Evolutionary conservation across 2,329 filamentous ascomycete genomes (phyloP).

Genomic region (Epichloe festucae): DNA sequence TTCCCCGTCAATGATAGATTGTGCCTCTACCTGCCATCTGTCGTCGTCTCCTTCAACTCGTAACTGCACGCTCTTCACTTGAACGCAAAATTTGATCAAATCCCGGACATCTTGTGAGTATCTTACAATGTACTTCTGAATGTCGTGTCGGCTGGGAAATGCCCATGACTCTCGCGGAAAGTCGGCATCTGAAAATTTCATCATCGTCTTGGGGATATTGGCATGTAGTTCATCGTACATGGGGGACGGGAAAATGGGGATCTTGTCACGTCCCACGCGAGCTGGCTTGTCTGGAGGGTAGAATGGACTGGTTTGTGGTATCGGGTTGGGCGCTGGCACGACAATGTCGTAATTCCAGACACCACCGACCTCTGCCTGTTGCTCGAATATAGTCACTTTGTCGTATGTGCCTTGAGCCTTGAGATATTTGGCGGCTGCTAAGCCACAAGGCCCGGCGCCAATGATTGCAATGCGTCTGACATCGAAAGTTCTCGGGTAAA

Average conservation of each 20-base stretch:
- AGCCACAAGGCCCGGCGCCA: constrained; percentile 68
- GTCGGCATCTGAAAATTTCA: constrained; percentile 61
- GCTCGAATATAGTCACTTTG: constrained; percentile 67
- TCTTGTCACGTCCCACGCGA: constrained; percentile 24
- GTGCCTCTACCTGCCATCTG: constrained; percentile 49
- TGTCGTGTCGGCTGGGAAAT: constrained; percentile 59
- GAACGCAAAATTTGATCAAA: constrained; percentile 56
- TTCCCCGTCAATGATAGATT: constrained; percentile 31
- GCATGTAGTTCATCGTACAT: constrained; percentile 75
- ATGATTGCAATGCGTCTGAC: constrained; percentile 61
- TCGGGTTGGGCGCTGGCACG: constrained; percentile 31
- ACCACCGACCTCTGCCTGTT: constrained; percentile 63
- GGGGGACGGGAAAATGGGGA: constrained; percentile 59
- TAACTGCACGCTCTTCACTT: constrained; percentile 47
- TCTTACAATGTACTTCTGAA: constrained; percentile 59
- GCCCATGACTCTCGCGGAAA: constrained; percentile 54
- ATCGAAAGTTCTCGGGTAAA: constrained; percentile 23
- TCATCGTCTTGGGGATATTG: constrained; percentile 72
- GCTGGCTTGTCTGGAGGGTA: constrained; percentile 51
- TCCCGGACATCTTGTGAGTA: constrained; percentile 58
- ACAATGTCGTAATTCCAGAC: constrained; percentile 68
- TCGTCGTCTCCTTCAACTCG: constrained; percentile 20
- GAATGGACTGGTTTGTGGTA: constrained; percentile 59
- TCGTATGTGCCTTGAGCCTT: constrained; percentile 54
- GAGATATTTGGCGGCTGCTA: constrained; percentile 71